A percentile compares a stretch with the other conserved stretches of the same genome.
Conservation (phyloP, 2,329 filamentous ascomycete species). For the Diaporthe vaccinii region DNA sequence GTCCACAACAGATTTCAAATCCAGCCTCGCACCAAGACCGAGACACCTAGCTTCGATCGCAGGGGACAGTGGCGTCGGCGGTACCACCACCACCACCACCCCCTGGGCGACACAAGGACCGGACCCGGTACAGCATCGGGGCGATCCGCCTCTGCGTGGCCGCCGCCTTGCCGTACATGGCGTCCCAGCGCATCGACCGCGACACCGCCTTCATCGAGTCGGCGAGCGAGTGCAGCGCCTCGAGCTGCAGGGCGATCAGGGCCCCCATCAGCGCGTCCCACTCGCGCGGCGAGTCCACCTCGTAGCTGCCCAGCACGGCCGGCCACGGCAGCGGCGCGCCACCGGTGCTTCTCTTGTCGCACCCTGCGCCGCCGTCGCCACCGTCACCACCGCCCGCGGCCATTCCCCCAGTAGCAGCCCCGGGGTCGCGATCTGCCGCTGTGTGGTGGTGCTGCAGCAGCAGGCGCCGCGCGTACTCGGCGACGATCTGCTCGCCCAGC, state of each 20-base stretch:
- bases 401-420: neutral
- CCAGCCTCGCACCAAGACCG: neutral
- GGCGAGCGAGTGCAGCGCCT: neutral
- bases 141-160: neutral
- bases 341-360: too few relatives aligned
- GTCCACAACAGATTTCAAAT: neutral
- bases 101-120: neutral
- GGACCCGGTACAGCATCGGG: neutral
- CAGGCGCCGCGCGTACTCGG: neutral
- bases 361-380: too few relatives aligned
- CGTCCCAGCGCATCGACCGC: neutral
- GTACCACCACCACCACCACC: neutral
- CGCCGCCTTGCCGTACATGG: neutral
- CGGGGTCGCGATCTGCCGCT: neutral
- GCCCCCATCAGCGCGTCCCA: constrained; percentile 31
- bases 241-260: constrained; percentile 32
- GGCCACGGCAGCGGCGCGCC: neutral
- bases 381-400: too few relatives aligned
- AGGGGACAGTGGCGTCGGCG: neutral
- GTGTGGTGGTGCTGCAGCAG: neutral
- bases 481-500: constrained; percentile 33
- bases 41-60: neutral
- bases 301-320: constrained; percentile 35
- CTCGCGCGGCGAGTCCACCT: constrained; percentile 34
- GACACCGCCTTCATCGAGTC: neutral